Percentiles rank a stretch among this genome's conserved stretches.
Conservation (phyloP, 208 protist species). For the Trypanosoma brucei region DNA sequence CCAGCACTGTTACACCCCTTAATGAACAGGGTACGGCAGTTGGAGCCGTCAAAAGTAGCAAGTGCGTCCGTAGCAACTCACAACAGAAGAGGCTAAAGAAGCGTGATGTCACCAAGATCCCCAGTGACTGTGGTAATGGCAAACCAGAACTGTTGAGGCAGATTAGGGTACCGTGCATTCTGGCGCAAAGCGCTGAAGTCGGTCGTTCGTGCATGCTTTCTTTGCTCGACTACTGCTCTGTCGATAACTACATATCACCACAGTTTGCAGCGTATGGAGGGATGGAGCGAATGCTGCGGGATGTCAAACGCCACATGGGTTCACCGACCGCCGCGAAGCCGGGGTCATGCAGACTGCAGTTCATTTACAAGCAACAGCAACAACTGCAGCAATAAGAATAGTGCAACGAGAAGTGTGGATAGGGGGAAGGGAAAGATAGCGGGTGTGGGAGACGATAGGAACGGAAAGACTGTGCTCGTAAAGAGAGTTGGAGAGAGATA, state of each 20-base stretch:
- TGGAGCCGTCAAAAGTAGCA: not conserved
- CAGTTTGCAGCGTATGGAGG: constrained; percentile 52
- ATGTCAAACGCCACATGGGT: constrained; percentile 56
- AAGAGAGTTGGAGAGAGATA: too few relatives aligned
- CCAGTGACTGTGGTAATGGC: not conserved
- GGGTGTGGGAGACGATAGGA: not conserved
- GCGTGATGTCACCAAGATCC: not conserved
- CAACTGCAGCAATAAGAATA: not conserved
- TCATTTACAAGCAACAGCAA: constrained; percentile 47
- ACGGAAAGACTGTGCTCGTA: too few relatives aligned
- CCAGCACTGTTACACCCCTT: not conserved
- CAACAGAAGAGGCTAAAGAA: not conserved
- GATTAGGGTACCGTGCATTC: constrained; percentile 50
- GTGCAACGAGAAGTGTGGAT: not conserved
- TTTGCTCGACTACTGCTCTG: constrained; percentile 75
- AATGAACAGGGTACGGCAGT: not conserved
- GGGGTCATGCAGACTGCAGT: constrained; percentile 11
- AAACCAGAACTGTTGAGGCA: constrained; percentile 3
- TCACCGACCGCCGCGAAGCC: constrained; percentile 11
- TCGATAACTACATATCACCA: constrained; percentile 26
- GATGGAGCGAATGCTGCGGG: constrained; percentile 52
- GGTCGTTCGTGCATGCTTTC: constrained; percentile 63
- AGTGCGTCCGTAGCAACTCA: not conserved
- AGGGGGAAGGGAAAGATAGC: constrained; percentile 1
- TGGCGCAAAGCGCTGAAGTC: constrained; percentile 65